Percentiles rank a stretch among this genome's conserved stretches.
phyloP scores from a whole-genome alignment of 169 alveolate species.

The Fabrea salina region DNA sequence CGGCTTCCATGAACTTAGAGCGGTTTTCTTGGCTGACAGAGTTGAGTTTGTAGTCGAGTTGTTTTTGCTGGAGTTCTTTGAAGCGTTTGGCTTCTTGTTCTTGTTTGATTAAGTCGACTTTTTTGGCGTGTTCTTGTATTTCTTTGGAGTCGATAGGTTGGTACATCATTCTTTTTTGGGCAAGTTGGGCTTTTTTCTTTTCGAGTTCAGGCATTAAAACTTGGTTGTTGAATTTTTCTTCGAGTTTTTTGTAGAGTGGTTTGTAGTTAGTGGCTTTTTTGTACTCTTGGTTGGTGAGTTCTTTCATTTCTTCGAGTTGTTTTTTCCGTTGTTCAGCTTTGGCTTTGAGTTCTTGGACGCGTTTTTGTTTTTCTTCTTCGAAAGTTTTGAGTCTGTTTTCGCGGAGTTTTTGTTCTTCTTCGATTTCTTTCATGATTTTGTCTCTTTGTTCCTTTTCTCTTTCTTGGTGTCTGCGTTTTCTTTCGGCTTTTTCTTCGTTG shows the following conservation, averaged over 20 bases:
- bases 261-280: not conserved
- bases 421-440: constrained; percentile 6
- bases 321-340: not conserved
- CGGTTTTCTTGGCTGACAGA: not conserved
- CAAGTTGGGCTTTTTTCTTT: constrained; percentile 20
- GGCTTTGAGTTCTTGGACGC: not conserved
- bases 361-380: constrained; percentile 22
- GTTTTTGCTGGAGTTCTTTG: not conserved
- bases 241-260: constrained; percentile 14
- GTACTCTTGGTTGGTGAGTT: too few relatives aligned
- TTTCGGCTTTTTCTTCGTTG: not conserved
- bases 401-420: not conserved
- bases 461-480: not conserved
- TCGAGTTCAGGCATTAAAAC: not conserved
- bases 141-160: constrained; percentile 20
- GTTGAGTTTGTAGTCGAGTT: not conserved
- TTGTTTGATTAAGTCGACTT: not conserved
- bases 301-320: not conserved
- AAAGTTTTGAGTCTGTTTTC: not conserved
- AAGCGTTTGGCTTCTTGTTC: constrained; percentile 8
- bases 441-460: not conserved
- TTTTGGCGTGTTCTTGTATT: constrained; percentile 10
- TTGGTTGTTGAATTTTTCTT: constrained; percentile 13
- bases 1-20: not conserved
- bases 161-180: constrained; percentile 14